Evolutionary conservation across 352 stramenopile genomes (phyloP), one percentile per base, ranked within the genome.

Genomic region (Phytophthora macrochlamydospora): DNA sequence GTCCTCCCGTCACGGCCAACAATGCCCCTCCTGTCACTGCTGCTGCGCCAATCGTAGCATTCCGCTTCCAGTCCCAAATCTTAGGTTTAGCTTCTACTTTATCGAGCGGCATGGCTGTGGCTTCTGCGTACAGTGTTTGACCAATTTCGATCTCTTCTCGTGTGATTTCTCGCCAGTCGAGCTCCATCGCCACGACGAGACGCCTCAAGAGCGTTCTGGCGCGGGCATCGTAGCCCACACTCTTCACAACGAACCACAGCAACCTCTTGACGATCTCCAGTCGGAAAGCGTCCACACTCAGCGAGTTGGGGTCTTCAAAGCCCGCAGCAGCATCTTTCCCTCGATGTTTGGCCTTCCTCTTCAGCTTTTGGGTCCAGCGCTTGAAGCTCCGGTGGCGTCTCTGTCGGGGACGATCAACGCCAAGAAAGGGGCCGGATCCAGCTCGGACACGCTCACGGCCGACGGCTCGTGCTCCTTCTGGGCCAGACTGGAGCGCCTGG

Each of bases 11-110:
- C 44, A 95, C 62, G 0, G 87, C 87, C 7, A 95, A 65, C 37
- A 95, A 57, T 1, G 86, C 85, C 1, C 87, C 87, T 31, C 87
- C 87, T 0, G 85, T 83, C 14, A 95, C 75, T 2, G 85, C 84
- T 0, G 87, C 87, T 0, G 76, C 83, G 4, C 85, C 87, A 58
- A 95, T 95, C 2, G 66, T 74, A 0, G 65, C 77, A 54, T 95
- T 93, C 11, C 87, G 79, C 68, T 91, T 93, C 87, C 84, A 93
- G 67, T 95, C 86, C 70, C 78, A 87, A 7, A 91, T 54, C 29
- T 76, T 90, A 2, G 68, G 75, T 49, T 90, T 90, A 0, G 76
- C 76, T 1, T 63, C 69, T 1, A 74, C 59, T 50, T 94, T 92
- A 24, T 92, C 79, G 33, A 88, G 71, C 18, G 83, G 82, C 81